Base-by-base conservation (phyloP, 2,329 filamentous ascomycete species). In the Grosmannia clavigera region DNA sequence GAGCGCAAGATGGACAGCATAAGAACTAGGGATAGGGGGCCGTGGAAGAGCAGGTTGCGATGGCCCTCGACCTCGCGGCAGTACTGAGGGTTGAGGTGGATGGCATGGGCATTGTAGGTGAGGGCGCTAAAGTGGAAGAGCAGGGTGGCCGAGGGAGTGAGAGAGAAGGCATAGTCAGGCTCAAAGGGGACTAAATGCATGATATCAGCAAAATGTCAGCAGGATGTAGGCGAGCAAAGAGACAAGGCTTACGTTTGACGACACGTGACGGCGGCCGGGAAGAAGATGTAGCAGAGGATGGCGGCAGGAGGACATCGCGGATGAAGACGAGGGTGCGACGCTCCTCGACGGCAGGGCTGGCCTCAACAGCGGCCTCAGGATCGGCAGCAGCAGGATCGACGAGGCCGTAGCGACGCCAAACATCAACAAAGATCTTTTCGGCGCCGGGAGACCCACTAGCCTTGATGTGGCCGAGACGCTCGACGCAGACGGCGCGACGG, bases 61-160 rank as follows among this genome's bases (percentile, higher is more conserved):
- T 95, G 85, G 12, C 88, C 88, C 71, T 97, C 94, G 14, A 85
- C 75, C 14, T 81, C 75, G 48, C 80, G 79, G 58, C 84, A 85
- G 72, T 90, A 95, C 52, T 78, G 69, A 1, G 79, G 80, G 70
- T 96, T 88, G 27, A 95, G 78, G 73, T 99, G 94, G 66, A 99
- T 96, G 19, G 81, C 78, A 72, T 99, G 94, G 1, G 90, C 90
- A 72, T 99, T 99, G 76, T 90, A 92, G 2, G 88, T 92, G 40
- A 99, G 81, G 0, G 91, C 91, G 25, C 88, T 94, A 76, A 92
- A 97, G 61, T 92, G 84, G 74, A 95, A 96, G 59, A 99, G 83
- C 5, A 96, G 81, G 5, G 81, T 76, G 3, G 81, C 77, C 2
- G 85, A 85, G 0, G 91, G 90, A 0, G 74, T 80, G 29, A 96